Evolutionary conservation across 148 eudicot genomes (phyloP).

Genomic region (Fagopyrum tataricum): DNA sequence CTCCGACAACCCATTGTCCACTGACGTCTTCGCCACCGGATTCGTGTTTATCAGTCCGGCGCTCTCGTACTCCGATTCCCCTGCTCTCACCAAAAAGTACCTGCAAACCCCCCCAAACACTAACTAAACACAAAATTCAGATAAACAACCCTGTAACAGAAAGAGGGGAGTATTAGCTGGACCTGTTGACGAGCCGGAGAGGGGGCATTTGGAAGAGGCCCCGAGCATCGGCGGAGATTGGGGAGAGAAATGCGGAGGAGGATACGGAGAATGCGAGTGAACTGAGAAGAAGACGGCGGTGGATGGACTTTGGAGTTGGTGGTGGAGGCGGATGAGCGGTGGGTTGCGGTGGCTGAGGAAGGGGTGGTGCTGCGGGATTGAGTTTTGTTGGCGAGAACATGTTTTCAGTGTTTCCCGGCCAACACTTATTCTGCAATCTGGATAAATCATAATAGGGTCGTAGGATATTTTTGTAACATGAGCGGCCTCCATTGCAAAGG

Average conservation of each 20-base stretch:
- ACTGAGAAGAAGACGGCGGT: slow-evolving; percentile 53
- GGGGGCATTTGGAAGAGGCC: slow-evolving; percentile 99
- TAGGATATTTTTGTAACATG: background rate
- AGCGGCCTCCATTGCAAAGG: background rate
- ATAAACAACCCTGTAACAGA: background rate
- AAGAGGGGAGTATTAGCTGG: background rate
- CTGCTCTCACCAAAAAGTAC: slow-evolving; percentile 93
- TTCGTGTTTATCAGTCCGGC: slow-evolving; percentile 86
- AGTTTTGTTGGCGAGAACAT: slow-evolving; percentile 15
- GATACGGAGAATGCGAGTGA: slow-evolving; percentile 48
- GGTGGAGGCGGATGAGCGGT: slow-evolving; percentile 4
- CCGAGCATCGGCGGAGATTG: slow-evolving; percentile 47
- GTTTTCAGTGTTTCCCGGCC: slow-evolving; percentile 19
- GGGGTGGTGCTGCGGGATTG: slow-evolving; percentile 20
- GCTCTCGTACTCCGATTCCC: slow-evolving; percentile 85
- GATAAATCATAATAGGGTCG: no score
- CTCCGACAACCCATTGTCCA: slow-evolving; percentile 78
- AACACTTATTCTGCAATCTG: background rate
- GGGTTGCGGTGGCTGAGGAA: slow-evolving; percentile 20
- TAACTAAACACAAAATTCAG: background rate
- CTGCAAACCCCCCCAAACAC: slow-evolving; percentile 27
- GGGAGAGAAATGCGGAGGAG: slow-evolving; percentile 25
- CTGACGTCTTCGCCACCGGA: slow-evolving; percentile 87
- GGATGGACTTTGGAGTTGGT: slow-evolving; percentile 17
- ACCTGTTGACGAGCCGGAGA: slow-evolving; percentile 68